These are phyloP conservation scores for Penicillium steckii DNA, from an alignment of 495 filamentous ascomycete species.

Conservation along the genomic window DNA sequence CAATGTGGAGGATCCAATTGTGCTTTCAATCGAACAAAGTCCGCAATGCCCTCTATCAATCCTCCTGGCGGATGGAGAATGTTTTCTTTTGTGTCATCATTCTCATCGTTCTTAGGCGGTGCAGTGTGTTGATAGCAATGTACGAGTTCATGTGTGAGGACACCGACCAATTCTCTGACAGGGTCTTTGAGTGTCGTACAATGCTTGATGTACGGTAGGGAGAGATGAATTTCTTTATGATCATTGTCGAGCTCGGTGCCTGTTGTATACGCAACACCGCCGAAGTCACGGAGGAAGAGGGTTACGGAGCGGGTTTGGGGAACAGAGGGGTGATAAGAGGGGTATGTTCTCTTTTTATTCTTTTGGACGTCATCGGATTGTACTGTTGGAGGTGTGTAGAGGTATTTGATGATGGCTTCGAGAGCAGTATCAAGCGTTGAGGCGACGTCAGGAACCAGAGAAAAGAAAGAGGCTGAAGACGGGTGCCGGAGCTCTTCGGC, in stretches of 20 bases:
- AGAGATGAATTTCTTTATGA: conserved; percentile 95
- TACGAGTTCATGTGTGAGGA: conserved; percentile 89
- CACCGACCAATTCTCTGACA: conserved; percentile 71
- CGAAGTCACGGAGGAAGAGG: conserved; percentile 74
- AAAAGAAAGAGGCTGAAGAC: conserved; percentile 62
- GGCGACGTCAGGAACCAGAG: conserved; percentile 52
- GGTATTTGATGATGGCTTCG: conserved; percentile 58
- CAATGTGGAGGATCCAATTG: conserved; percentile 81
- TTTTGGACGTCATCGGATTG: background rate
- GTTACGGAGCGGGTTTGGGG: conserved; percentile 77
- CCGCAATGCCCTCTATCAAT: conserved; percentile 88
- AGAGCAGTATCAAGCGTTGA: conserved; percentile 60
- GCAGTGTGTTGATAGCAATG: conserved; percentile 91
- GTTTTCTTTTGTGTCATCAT: background rate
- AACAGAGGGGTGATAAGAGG: conserved; percentile 33
- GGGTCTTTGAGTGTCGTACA: conserved; percentile 36
- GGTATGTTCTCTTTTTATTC: conserved; percentile 1
- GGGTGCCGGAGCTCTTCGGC: conserved; percentile 66
- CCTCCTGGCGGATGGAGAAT: conserved; percentile 60
- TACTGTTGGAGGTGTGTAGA: conserved; percentile 51
- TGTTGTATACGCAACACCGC: conserved; percentile 84
- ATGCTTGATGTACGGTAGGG: conserved; percentile 66
- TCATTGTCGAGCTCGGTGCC: conserved; percentile 79
- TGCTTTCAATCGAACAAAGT: conserved; percentile 82
- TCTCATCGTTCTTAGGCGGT: conserved; percentile 37